Conservation (phyloP, 352 stramenopile genomes). For the Phytophthora colocasiae region DNA sequence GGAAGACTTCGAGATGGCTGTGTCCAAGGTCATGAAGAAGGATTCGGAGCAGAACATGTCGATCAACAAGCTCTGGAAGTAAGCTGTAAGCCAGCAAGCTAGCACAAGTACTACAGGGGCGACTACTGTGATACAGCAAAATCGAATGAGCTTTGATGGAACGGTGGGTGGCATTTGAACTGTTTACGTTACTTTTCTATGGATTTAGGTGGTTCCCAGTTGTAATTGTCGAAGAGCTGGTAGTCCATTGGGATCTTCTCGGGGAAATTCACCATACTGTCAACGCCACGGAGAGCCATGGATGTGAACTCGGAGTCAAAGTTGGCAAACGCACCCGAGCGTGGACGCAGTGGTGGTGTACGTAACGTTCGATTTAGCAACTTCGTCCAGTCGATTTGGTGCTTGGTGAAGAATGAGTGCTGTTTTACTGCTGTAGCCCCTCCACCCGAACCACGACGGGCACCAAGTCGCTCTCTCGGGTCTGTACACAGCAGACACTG, state of each 20-base stretch:
- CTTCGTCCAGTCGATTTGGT: constrained; percentile 67
- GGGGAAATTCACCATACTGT: constrained; percentile 82
- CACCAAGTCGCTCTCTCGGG: constrained; percentile 65
- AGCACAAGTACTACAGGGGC: constrained; percentile 3
- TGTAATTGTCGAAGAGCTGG: constrained; percentile 89
- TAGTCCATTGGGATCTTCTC: constrained; percentile 83
- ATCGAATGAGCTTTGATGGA: constrained; percentile 40
- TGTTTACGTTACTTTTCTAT: constrained; percentile 24
- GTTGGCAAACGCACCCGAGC: constrained; percentile 77
- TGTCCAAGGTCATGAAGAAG: constrained; percentile 99
- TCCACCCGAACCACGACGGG: constrained; percentile 30
- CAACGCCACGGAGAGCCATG: constrained; percentile 70
- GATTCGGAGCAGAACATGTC: constrained; percentile 98
- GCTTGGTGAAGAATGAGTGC: constrained; percentile 74
- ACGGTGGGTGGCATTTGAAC: constrained; percentile 11
- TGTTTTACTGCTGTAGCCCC: constrained; percentile 59
- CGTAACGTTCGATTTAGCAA: constrained; percentile 51
- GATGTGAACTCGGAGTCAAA: constrained; percentile 90
- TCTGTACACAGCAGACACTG: constrained; percentile 55
- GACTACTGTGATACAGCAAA: constrained; percentile 16
- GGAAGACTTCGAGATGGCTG: constrained; percentile 99
- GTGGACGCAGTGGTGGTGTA: constrained; percentile 65
- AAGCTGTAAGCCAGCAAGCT: constrained; percentile 40
- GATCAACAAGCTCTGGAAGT: constrained; percentile 99
- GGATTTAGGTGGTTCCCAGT: constrained; percentile 66